A percentile compares a stretch with the other conserved stretches of the same genome.
Evolutionary conservation across 495 filamentous ascomycete genomes (phyloP).

Genomic region (Podospora didyma): DNA sequence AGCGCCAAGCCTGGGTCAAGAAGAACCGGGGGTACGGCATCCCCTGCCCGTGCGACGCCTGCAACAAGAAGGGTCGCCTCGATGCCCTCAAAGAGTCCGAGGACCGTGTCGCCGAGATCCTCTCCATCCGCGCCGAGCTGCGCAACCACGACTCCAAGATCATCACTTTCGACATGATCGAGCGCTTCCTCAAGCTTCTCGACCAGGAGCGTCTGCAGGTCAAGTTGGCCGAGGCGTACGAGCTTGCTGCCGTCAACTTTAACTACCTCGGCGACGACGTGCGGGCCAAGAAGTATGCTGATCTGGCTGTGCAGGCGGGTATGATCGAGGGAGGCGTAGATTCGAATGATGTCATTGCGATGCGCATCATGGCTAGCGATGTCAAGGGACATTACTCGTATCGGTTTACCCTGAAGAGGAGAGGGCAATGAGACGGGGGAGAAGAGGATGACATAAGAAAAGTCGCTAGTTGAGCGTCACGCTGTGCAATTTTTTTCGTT

Average conservation of each 20-base stretch:
- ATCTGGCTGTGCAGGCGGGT: slow-evolving; percentile 25
- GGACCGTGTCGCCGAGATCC: slow-evolving; percentile 20
- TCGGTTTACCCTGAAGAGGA: slow-evolving; percentile 13
- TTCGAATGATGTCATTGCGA: slow-evolving; percentile 19
- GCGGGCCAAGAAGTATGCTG: slow-evolving; percentile 25
- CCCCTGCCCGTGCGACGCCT: slow-evolving; percentile 21
- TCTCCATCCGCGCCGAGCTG: slow-evolving; percentile 20
- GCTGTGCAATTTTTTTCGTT: too few relatives aligned
- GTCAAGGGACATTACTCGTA: slow-evolving; percentile 22
- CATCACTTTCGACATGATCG: slow-evolving; percentile 26
- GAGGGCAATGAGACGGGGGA: background rate
- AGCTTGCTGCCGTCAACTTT: slow-evolving; percentile 37
- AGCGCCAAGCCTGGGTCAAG: slow-evolving; percentile 22
- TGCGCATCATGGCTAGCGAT: slow-evolving; percentile 19
- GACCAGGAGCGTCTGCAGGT: slow-evolving; percentile 25
- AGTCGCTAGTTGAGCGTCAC: too few relatives aligned
- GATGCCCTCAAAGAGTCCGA: slow-evolving; percentile 19
- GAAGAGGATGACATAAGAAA: too few relatives aligned
- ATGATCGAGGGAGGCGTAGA: slow-evolving; percentile 25
- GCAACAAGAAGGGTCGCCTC: slow-evolving; percentile 7
- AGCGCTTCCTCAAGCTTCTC: slow-evolving; percentile 23
- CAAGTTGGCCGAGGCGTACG: slow-evolving; percentile 29
- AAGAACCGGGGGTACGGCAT: slow-evolving; percentile 6
- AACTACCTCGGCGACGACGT: slow-evolving; percentile 27
- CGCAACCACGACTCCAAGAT: slow-evolving; percentile 24